Evolutionary conservation across 1,284 basidiomycete species (phyloP), one percentile per base, ranked within the genome.

Genomic region (Mycosarcoma maydis): DNA sequence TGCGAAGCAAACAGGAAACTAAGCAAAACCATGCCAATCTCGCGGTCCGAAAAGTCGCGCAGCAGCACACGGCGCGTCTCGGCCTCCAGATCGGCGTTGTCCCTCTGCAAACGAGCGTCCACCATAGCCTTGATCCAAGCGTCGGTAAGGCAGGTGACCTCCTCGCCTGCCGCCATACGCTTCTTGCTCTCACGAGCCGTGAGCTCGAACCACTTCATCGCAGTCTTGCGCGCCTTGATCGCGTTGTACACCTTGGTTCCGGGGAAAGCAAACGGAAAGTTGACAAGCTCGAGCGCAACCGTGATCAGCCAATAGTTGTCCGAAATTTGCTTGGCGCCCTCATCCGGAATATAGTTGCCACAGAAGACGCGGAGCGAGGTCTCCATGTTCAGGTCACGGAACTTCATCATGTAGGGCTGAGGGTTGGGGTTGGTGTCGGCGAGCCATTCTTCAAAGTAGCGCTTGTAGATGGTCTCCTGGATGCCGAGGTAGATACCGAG

Each of bases 221-320:
- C 92, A 40, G 86, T 85, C 83, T 97, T 98, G 80, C 95, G 89
- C 6, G 93, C 92, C 84, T 96, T 89, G 77, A 95, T 91, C 2
- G 95, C 95, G 69, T 90, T 91, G 85, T 92, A 98, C 46, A 98
- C 89, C 83, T 98, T 98, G 56, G 95, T 98, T 27, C 96, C 96
- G 2, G 80, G 78, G 43, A 81, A 66, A 9, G 75, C 90, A 66
- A 98, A 85, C 22, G 95, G 95, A 86, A 98, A 98, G 86, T 98
- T 98, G 86, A 98, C 95, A 55, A 98, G 90, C 83, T 98, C 93
- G 40, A 98, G 89, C 1, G 95, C 92, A 73, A 89, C 85, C 16
- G 95, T 98, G 83, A 98, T 96, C 64, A 87, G 86, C 95, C 95
- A 98, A 85, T 98, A 98, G 82, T 93, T 93, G 72, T 92, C 89